Evolutionary conservation across 208 protist genomes (phyloP).

Genomic region (Leishmania aethiopica): DNA sequence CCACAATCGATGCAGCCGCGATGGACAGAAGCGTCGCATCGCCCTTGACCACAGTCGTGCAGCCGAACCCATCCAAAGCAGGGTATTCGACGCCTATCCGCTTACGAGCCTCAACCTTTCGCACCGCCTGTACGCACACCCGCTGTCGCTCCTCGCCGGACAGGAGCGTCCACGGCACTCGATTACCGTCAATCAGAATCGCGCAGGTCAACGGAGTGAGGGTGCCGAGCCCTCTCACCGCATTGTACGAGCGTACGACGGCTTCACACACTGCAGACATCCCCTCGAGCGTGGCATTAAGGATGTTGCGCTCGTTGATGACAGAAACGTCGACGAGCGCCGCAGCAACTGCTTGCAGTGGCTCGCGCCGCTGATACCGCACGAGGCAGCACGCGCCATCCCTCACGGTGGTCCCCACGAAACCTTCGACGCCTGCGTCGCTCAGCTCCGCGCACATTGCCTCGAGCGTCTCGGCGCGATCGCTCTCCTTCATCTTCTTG

Average conservation of each 20-base stretch:
- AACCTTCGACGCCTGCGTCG: neutral
- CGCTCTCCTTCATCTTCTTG: conserved; percentile 33
- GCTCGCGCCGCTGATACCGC: conserved; percentile 2
- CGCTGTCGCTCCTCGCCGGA: conserved; percentile 12
- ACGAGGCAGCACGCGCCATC: conserved; percentile 10
- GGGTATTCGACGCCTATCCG: conserved; percentile 30
- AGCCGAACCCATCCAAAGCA: conserved; percentile 21
- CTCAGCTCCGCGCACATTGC: conserved; percentile 30
- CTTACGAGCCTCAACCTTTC: conserved; percentile 22
- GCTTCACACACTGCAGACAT: conserved; percentile 38
- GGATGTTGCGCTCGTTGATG: conserved; percentile 55
- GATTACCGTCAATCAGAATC: conserved; percentile 55
- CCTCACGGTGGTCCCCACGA: neutral
- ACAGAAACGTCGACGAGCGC: conserved; percentile 28
- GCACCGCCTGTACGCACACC: neutral
- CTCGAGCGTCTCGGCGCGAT: conserved; percentile 22
- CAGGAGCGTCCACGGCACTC: conserved; percentile 50
- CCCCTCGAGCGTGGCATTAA: conserved; percentile 63
- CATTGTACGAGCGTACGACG: conserved; percentile 30
- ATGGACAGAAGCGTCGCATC: conserved; percentile 40
- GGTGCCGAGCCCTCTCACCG: neutral
- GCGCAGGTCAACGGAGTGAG: conserved; percentile 37
- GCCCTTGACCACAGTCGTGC: conserved; percentile 38
- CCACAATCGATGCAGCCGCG: conserved; percentile 45
- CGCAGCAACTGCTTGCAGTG: conserved; percentile 32